phyloP scores from a whole-genome alignment of 140 eudicot genomes.

The Oenanthe javanica region DNA sequence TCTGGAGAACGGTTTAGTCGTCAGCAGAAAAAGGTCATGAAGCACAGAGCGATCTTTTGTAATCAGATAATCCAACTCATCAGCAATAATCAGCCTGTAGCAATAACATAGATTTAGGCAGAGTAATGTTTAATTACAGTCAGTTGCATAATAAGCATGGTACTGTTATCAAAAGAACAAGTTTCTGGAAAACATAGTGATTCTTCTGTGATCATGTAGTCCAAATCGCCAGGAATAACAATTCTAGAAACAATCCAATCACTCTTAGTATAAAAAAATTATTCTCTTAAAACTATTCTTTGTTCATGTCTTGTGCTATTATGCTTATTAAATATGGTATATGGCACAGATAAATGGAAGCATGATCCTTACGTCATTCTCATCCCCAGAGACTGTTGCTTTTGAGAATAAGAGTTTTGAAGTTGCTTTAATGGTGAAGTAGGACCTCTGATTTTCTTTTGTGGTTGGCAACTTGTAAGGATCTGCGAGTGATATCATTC shows the following conservation, averaged over 20 bases:
- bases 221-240: neutral
- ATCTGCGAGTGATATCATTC: constrained; percentile 36
- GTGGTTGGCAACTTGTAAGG: constrained; percentile 41
- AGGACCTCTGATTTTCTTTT: constrained; percentile 41
- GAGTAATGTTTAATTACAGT: neutral
- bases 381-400: constrained; percentile 33
- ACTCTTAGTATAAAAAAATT: neutral
- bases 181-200: neutral
- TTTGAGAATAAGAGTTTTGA: constrained; percentile 59
- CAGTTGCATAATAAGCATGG: neutral
- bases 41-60: constrained; percentile 88
- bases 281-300: neutral
- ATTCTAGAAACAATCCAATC: neutral
- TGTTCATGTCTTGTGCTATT: neutral
- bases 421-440: constrained; percentile 57
- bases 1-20: constrained; percentile 78
- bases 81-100: constrained; percentile 79
- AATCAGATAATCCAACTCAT: constrained; percentile 91
- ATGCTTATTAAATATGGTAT: neutral
- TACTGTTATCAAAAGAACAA: neutral
- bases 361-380: constrained; percentile 67
- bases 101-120: neutral
- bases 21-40: constrained; percentile 94
- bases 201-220: neutral
- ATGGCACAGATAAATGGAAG: neutral